Base-by-base conservation (phyloP, 1,284 basidiomycete species). In the Irpex lacteus region DNA sequence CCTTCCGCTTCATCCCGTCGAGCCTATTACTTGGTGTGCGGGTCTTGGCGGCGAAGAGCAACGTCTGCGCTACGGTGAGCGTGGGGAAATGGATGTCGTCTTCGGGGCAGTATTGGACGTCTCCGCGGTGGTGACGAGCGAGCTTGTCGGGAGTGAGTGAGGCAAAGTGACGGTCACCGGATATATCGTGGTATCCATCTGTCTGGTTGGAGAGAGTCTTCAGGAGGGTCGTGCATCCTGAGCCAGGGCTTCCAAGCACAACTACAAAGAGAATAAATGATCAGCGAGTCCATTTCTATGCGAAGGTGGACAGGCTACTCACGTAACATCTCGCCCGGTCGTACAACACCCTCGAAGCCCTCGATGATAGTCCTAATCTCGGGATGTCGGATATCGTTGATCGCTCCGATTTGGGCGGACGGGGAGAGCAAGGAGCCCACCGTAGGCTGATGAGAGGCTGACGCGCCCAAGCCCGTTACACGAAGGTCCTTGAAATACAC, bases 1-100 rank as follows among this genome's bases (percentile, higher is more conserved):
- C 74, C 55, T 82, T 75, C 58, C 87, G 81, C 1, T 82, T 74
- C 11, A 78, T 66, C 15, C 74, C 77, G 1, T 75, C 74, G 19
- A 81, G 65, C 38, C 89, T 83, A 0, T 70, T 72, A 4, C 76
- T 81, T 4, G 90, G 89, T 2, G 82, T 81, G 5, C 89, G 83
- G 4, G 82, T 86, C 68, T 81, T 85, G 0, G 89, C 81, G 8
- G 91, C 84, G 68, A 93, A 88, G 34, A 76, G 73, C 8, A 91
- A 75, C 0, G 90, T 91, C 71, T 88, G 81, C 60, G 81, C 81
- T 15, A 94, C 91, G 0, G 89, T 91, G 21, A 94, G 79, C 4
- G 88, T 87, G 1, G 92, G 87, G 69, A 91, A 90, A 71, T 92
- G 92, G 0, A 89, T 77, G 68, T 94, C 92, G 66, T 88, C 86